These are phyloP conservation scores for Mucor sp. DNA, from an alignment of 371 early-diverging fungal species.

Conservation along the genomic window DNA sequence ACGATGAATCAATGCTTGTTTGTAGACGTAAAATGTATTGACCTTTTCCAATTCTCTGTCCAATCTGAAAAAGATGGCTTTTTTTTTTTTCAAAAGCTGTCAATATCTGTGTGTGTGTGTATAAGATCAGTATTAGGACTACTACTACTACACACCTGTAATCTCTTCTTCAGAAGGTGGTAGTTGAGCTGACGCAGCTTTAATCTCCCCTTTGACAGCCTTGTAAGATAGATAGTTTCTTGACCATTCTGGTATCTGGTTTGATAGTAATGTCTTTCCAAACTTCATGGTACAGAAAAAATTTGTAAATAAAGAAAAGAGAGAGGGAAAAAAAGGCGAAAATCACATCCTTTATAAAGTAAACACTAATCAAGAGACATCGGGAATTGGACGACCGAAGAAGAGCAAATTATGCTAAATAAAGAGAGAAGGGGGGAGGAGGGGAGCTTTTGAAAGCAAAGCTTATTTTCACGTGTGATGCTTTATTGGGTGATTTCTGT, in stretches of 20 bases:
- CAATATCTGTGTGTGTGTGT: neutral
- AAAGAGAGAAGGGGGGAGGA: no score
- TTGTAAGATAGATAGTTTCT: constrained; percentile 70
- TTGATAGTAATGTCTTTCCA: constrained; percentile 63
- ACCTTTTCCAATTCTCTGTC: constrained; percentile 74
- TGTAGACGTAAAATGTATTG: constrained; percentile 64
- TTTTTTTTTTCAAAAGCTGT: no score
- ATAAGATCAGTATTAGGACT: no score
- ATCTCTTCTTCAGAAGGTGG: constrained; percentile 39
- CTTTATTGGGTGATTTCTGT: constrained; percentile 5
- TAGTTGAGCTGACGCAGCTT: constrained; percentile 45
- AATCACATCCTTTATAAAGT: neutral
- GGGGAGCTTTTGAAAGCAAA: neutral
- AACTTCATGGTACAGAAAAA: constrained; percentile 73
- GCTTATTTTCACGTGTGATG: constrained; percentile 1
- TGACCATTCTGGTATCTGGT: constrained; percentile 75
- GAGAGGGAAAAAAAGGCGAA: neutral
- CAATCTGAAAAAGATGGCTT: constrained; percentile 64
- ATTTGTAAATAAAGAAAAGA: neutral
- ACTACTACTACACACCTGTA: no score
- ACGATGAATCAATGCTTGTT: constrained; percentile 61
- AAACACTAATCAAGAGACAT: neutral
- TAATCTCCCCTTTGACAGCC: constrained; percentile 66
- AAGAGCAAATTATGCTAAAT: neutral
- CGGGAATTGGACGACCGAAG: constrained; percentile 3